Percentiles rank a stretch among this genome's conserved stretches.
Conservation (phyloP, 2,329 filamentous ascomycete genomes). For the Calonectria crousiana region DNA sequence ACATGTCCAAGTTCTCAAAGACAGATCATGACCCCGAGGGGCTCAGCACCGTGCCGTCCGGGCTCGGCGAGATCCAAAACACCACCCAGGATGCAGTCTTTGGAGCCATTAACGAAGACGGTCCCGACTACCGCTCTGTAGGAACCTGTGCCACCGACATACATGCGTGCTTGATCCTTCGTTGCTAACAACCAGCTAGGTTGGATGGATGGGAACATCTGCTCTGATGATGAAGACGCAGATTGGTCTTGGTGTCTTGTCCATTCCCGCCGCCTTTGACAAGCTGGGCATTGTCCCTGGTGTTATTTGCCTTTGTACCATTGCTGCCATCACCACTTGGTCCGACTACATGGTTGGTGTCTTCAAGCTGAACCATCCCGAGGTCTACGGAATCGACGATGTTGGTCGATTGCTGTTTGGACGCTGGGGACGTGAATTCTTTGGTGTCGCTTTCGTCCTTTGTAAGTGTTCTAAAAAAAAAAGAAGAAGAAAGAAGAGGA, state of each 20-base stretch:
- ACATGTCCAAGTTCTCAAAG: not conserved
- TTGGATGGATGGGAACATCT: constrained; percentile 55
- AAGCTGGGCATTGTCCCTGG: constrained; percentile 60
- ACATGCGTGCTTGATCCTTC: not conserved
- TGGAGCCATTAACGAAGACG: not conserved
- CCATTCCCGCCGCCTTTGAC: constrained; percentile 59
- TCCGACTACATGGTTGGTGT: constrained; percentile 59
- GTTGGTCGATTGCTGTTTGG: constrained; percentile 62
- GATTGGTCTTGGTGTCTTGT: constrained; percentile 59
- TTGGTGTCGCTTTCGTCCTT: constrained; percentile 51
- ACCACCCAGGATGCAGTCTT: constrained; percentile 10
- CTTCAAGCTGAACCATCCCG: constrained; percentile 63
- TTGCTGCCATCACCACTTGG: constrained; percentile 60
- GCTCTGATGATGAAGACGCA: constrained; percentile 61
- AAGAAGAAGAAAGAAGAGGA: not conserved
- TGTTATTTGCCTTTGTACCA: constrained; percentile 53
- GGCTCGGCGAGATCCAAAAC: not conserved
- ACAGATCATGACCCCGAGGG: not conserved
- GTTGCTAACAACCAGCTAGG: constrained; percentile 36
- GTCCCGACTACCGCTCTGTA: constrained; percentile 16
- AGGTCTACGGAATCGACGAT: constrained; percentile 66
- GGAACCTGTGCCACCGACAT: not conserved
- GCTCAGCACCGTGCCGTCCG: not conserved
- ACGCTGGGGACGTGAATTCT: constrained; percentile 55
- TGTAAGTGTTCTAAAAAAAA: constrained; percentile 37